These are phyloP conservation scores for Pseudofabraea citricarpa DNA, from an alignment of 2,329 filamentous ascomycete species.

Conservation along the genomic window DNA sequence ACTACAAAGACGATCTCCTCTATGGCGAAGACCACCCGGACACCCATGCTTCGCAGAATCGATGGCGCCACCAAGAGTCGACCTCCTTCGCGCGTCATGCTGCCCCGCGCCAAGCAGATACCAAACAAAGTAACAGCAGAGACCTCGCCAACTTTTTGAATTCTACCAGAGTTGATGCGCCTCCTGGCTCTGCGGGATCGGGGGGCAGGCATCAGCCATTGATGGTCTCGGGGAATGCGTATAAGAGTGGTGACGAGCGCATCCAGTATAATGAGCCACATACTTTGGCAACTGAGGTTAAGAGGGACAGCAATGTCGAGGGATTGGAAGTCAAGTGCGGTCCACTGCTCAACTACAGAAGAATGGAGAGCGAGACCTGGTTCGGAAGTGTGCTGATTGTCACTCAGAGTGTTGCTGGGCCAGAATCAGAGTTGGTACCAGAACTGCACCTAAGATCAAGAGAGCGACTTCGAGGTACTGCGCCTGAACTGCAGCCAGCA, in stretches of 20 bases:
- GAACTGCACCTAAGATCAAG: slow-evolving; percentile 46
- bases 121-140: slow-evolving; percentile 35
- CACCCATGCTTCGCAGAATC: slow-evolving; percentile 50
- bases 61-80: slow-evolving; percentile 63
- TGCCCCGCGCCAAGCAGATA: slow-evolving; percentile 19
- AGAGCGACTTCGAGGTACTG: slow-evolving; percentile 6
- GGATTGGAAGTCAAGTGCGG: slow-evolving; percentile 62
- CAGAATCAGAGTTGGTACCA: slow-evolving; percentile 53
- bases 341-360: slow-evolving; percentile 72
- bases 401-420: slow-evolving; percentile 64
- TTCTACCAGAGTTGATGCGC: slow-evolving; percentile 38
- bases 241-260: slow-evolving; percentile 2
- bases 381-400: slow-evolving; percentile 83
- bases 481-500: slow-evolving; percentile 27
- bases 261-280: slow-evolving; percentile 2
- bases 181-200: slow-evolving; percentile 13
- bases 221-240: slow-evolving; percentile 25
- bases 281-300: slow-evolving; percentile 1
- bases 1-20: slow-evolving; percentile 19
- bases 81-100: slow-evolving; percentile 48
- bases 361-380: slow-evolving; percentile 68
- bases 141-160: slow-evolving; percentile 55
- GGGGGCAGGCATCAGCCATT: slow-evolving; percentile 42
- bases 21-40: slow-evolving; percentile 32
- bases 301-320: slow-evolving; percentile 6